Evolutionary conservation across 2,329 filamentous ascomycete species (phyloP).

Genomic region (Clonostachys solani): DNA sequence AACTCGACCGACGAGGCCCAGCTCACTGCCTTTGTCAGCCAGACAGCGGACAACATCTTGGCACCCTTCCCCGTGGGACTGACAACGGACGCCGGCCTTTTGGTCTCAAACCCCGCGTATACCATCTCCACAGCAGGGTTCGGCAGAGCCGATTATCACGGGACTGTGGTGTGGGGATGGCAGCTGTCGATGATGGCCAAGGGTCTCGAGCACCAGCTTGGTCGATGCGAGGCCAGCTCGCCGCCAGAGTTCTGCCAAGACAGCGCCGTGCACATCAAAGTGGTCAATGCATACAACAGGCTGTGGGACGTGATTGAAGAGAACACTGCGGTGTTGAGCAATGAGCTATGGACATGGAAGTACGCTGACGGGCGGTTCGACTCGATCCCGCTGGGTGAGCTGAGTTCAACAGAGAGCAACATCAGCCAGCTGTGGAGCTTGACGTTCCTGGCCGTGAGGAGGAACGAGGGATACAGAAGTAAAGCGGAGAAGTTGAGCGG

Average conservation of each 20-base stretch:
- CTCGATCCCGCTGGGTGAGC: constrained; percentile 43
- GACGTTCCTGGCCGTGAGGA: constrained; percentile 47
- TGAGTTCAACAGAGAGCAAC: constrained; percentile 44
- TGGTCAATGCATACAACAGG: constrained; percentile 49
- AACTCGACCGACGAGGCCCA: constrained; percentile 55
- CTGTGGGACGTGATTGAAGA: constrained; percentile 58
- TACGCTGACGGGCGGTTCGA: constrained; percentile 39
- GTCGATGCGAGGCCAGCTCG: constrained; percentile 31
- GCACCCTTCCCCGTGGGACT: constrained; percentile 55
- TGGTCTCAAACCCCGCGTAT: constrained; percentile 59
- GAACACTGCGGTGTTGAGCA: constrained; percentile 44
- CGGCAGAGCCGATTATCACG: constrained; percentile 54
- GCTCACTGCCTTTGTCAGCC: constrained; percentile 50
- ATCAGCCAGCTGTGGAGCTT: constrained; percentile 55
- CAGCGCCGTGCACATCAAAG: constrained; percentile 30
- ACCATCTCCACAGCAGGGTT: constrained; percentile 44
- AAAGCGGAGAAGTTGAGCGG: too few relatives aligned
- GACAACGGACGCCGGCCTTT: constrained; percentile 47
- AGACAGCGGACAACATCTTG: constrained; percentile 52
- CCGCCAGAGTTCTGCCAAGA: constrained; percentile 5
- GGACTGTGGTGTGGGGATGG: constrained; percentile 63
- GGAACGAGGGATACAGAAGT: constrained; percentile 3
- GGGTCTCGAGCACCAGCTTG: constrained; percentile 53
- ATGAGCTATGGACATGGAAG: constrained; percentile 61
- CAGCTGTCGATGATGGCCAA: constrained; percentile 61